These are phyloP conservation scores for Sanguinoderma infundibulare DNA, from an alignment of 1,284 basidiomycete genomes.

Conservation along the genomic window DNA sequence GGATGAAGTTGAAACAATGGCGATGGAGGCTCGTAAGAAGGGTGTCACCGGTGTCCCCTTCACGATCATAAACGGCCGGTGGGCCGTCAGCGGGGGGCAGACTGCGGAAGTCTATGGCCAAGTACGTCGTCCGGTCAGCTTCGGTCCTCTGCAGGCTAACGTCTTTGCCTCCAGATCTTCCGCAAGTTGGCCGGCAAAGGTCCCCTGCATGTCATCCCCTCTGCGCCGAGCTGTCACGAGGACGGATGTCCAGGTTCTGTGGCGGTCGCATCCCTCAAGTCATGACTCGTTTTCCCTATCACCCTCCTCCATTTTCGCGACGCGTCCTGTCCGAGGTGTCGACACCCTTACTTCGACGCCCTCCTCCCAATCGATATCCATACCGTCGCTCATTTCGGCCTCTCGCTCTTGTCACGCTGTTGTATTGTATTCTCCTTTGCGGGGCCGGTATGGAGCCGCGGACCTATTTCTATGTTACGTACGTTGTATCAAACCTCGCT, in stretches of 20 bases:
- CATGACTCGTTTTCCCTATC: constrained; percentile 4
- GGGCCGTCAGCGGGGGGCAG: constrained; percentile 80
- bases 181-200: constrained; percentile 40
- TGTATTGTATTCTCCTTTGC: constrained; percentile 22
- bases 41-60: constrained; percentile 84
- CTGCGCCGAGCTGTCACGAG: constrained; percentile 20
- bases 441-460: constrained; percentile 12
- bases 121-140: constrained; percentile 42
- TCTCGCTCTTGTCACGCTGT: constrained; percentile 9
- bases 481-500: constrained; percentile 11
- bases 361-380: constrained; percentile 10
- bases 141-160: constrained; percentile 7
- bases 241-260: constrained; percentile 4
- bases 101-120: constrained; percentile 72
- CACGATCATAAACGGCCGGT: constrained; percentile 78
- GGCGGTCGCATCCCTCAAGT: constrained; percentile 14
- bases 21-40: constrained; percentile 65
- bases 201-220: constrained; percentile 18
- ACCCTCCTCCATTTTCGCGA: neutral
- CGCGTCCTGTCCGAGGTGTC: neutral
- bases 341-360: neutral
- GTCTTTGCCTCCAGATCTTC: constrained; percentile 31
- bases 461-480: constrained; percentile 13
- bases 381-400: constrained; percentile 6
- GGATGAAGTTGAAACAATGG: constrained; percentile 71